Base-by-base conservation (phyloP, 768 basidiomycete genomes). In the Tricholoma hemisulphureum region DNA sequence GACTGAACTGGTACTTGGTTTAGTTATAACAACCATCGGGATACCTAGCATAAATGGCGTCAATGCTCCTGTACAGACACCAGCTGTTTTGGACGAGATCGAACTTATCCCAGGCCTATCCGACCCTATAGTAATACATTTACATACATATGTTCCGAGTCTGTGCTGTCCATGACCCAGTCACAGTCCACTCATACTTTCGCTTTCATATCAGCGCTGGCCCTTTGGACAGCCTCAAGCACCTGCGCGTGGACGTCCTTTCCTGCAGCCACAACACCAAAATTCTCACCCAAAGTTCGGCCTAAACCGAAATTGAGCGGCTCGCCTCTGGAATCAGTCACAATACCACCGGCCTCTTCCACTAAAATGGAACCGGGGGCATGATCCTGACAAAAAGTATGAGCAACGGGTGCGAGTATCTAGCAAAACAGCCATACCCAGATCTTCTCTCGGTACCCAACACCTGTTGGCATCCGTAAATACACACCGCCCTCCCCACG, bases 391-490 rank as follows among this genome's bases (percentile, higher is more conserved):
- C 14, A 20, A 23, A 55, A 21, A 24, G 11, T 9, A 53, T 53
- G 20, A 57, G 26, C 34, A 53, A 56, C 7, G 48, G 23, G 8
- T 54, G 10, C 26, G 6, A 23, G 41, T 9, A 39, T 14, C 52
- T 37, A 18, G 35, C 49, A 43, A 55, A 18, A 29, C 1, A 41
- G 0, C 65, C 81, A 49, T 59, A 89, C 91, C 95, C 96, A 99
- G n/a, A 98, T 95, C 76, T 98, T 98, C 71, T 98, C 96, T 59
- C 75, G 71, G 70, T 98, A 98, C 2, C 87, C 89, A 3, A 82
- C 75, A 5, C 85, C 85, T 0, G 86, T 86, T 0, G 92, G 92
- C 80, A 93, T 87, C 7, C 91, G 79, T 41, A 93, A 74, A 68
- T 94, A 96, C 32, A 84, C 83, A 1, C 86, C 87, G 1, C 94